Evolutionary conservation across 163 green algal species (phyloP), one percentile per base, ranked within the genome.

Genomic region (Chlamydomonas reinhardtii): DNA sequence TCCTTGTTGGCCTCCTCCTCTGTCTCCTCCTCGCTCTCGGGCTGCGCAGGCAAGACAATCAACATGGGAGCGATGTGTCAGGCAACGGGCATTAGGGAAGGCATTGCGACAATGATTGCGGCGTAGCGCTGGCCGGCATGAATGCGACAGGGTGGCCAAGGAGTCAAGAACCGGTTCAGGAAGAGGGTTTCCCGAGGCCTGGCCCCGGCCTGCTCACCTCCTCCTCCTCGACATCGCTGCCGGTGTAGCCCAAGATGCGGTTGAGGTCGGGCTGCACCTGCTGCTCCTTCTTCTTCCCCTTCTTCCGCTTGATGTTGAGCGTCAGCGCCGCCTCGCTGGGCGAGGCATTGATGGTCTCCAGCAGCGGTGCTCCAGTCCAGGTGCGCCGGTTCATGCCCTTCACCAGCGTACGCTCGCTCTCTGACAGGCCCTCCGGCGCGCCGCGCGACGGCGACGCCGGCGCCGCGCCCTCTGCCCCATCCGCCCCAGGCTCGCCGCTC

Each of bases 161-260:
- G 8, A 48, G 5, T 14, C 39, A 8, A 48, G 39, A 48, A 5
- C 39, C 39, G 39, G 39, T n/a, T n/a, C n/a, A n/a, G n/a, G n/a
- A n/a, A n/a, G n/a, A n/a, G n/a, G n/a, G n/a, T n/a, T n/a, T n/a
- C n/a, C n/a, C n/a, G 39, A 48, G 39, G 8, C 39, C 39, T 8
- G 39, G 8, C 39, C 5, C 39, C 5, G 5, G 5, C 5, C 39
- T 9, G 48, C 29, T 61, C 78, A 78, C 87, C 71, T 90, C 86
- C 48, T 93, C 87, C 48, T 88, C 90, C 54, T 91, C 87, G 82
- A 91, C 86, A 70, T 96, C 93, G 48, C 76, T 88, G 66, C 90
- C 92, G 8, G 90, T 91, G 84, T 95, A 96, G 64, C 93, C 93
- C 69, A 96, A 82, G 74, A 96, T 95, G 84, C 93, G 93, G 6